Base-by-base conservation (phyloP, 2,329 filamentous ascomycete genomes). In the Cladobotryum protrusum region DNA sequence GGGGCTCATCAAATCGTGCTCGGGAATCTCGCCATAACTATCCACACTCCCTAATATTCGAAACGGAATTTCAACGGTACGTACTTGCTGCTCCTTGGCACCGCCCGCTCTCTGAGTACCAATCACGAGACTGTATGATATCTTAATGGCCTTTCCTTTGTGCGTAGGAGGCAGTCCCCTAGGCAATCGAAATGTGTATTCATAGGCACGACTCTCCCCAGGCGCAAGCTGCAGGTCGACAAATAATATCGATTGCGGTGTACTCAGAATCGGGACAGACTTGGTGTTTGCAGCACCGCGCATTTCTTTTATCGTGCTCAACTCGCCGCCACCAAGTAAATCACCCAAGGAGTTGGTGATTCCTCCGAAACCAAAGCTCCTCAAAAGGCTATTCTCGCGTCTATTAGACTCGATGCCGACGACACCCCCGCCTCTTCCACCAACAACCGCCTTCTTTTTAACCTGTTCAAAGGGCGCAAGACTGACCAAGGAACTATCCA, bases 261-360 rank as follows among this genome's bases (percentile, higher is more conserved):
- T 97, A 14, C 89, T 93, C n/a, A 99, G 76, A 43, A 99, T 73
- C 0, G 93, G 93, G 40, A 99, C 85, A 3, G 88, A 86, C 63
- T 89, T 91, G 32, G 89, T 87, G 64, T 86, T 93, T 20, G 86
- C 87, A 45, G 87, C 85, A 3, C 87, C 88, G 56, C 91, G 86
- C 89, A 97, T 96, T 64, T 97, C 91, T 61, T 91, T 90, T 63
- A 99, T 91, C 52, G 87, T 95, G 69, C 92, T 95, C 57, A 95
- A 81, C 61, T 96, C 91, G 47, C 85, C 85, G 43, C 85, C 82
- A 7, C 90, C 89, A n/a, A 97, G 75, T 4, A 99, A 71, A 48
- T 93, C 91, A 47, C 87, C 89, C 7, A 99, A 74, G 1, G 91
- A 96, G 63, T 86, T 93, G 54, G 89, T 88, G 61, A 97, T 82